phyloP scores from a whole-genome alignment of 139 green algal species.

The Monoraphidium neglectum region DNA sequence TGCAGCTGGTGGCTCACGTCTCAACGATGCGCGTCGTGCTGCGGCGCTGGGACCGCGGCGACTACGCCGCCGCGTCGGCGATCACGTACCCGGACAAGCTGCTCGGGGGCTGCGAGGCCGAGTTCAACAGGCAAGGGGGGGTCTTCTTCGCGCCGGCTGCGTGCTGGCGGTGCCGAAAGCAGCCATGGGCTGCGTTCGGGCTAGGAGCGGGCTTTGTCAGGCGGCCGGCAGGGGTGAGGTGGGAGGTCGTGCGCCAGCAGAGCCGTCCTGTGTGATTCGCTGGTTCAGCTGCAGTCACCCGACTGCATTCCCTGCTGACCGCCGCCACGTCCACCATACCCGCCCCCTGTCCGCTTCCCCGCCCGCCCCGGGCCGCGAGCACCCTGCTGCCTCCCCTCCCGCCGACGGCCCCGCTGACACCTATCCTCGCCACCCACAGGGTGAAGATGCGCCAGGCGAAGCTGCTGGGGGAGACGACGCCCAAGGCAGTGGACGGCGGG shows the following conservation, averaged over 20 bases:
- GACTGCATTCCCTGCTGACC: too few relatives aligned
- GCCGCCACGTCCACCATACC: too few relatives aligned
- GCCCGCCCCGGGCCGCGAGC: too few relatives aligned
- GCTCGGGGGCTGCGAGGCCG: not conserved
- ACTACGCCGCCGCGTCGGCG: conserved; percentile 40
- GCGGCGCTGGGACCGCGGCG: conserved; percentile 52
- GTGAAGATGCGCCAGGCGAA: conserved; percentile 65
- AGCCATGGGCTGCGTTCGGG: not conserved
- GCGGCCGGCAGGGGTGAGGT: conserved; percentile 31
- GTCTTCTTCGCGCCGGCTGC: not conserved
- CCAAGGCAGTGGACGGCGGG: not conserved
- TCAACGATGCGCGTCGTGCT: conserved; percentile 72
- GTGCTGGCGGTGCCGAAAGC: not conserved
- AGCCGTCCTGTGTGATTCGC: too few relatives aligned
- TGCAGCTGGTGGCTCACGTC: conserved; percentile 86
- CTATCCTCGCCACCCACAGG: not conserved
- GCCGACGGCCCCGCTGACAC: too few relatives aligned
- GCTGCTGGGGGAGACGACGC: conserved; percentile 58
- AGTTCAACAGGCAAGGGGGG: not conserved
- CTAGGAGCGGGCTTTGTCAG: not conserved
- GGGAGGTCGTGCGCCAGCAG: conserved; percentile 55
- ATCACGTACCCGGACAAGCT: conserved; percentile 80
- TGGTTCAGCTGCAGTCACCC: too few relatives aligned
- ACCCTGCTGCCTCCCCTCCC: too few relatives aligned
- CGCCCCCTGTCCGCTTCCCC: too few relatives aligned